Percentiles rank a stretch among this genome's conserved stretches.
Evolutionary conservation across 306 rosid genomes (phyloP).

Genomic region (Vachellia collinsii): DNA sequence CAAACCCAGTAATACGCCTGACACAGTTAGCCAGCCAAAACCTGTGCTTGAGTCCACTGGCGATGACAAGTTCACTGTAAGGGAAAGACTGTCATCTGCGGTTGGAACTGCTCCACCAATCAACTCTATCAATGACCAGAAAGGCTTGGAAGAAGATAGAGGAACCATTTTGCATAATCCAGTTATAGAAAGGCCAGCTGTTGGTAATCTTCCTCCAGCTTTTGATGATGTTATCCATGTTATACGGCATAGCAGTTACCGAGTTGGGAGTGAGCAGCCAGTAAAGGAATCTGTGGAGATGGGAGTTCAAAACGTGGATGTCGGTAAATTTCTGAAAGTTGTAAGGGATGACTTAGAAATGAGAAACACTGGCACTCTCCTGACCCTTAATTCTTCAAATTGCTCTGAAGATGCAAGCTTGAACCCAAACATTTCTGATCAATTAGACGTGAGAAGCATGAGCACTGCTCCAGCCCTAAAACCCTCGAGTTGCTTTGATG

Average conservation of each 20-base stretch:
- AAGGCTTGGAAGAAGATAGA: slow-evolving; percentile 55
- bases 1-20: slow-evolving; percentile 43
- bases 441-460: slow-evolving; percentile 50
- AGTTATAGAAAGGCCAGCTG: slow-evolving; percentile 56
- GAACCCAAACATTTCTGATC: slow-evolving; percentile 58
- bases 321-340: slow-evolving; percentile 72
- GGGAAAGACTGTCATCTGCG: slow-evolving; percentile 63
- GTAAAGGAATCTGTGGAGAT: slow-evolving; percentile 76
- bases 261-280: slow-evolving; percentile 88
- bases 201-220: slow-evolving; percentile 78
- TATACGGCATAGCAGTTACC: slow-evolving; percentile 94
- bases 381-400: slow-evolving; percentile 53
- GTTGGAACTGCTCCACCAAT: slow-evolving; percentile 52
- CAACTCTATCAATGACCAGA: slow-evolving; percentile 52
- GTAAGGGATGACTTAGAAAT: slow-evolving; percentile 77
- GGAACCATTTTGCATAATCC: slow-evolving; percentile 51
- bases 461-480: slow-evolving; percentile 41
- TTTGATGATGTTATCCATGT: slow-evolving; percentile 96
- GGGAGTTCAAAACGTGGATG: slow-evolving; percentile 90
- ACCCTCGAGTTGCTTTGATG: slow-evolving; percentile 57
- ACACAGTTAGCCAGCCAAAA: slow-evolving; percentile 41
- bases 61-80: slow-evolving; percentile 82
- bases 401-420: slow-evolving; percentile 58
- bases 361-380: slow-evolving; percentile 50
- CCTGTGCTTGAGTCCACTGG: slow-evolving; percentile 47